These are phyloP conservation scores for Erythrophleum fordii DNA, from an alignment of 306 rosid genomes.

Conservation along the genomic window DNA sequence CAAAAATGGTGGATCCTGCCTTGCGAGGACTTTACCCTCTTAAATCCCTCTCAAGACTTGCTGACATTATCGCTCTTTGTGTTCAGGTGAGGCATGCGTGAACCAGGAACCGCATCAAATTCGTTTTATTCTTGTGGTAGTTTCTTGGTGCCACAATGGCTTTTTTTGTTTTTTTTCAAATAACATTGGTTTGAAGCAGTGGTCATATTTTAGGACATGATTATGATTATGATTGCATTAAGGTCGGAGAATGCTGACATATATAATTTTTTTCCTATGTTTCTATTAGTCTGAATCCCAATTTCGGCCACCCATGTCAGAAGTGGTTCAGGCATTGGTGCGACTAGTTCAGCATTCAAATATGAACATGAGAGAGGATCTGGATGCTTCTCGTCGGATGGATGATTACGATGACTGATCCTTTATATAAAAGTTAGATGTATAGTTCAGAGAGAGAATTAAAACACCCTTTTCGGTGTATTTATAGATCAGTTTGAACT, in stretches of 20 bases:
- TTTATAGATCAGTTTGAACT: background rate
- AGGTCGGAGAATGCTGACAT: background rate
- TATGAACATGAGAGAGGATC: constrained; percentile 62
- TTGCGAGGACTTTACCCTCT: constrained; percentile 88
- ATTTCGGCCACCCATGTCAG: constrained; percentile 78
- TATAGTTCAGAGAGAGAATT: background rate
- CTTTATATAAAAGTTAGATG: constrained; percentile 7
- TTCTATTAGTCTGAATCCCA: constrained; percentile 65
- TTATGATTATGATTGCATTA: background rate
- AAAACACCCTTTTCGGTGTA: background rate
- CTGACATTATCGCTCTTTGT: constrained; percentile 76
- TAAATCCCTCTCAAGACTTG: constrained; percentile 80
- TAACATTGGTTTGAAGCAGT: too few relatives aligned
- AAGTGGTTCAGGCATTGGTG: constrained; percentile 76
- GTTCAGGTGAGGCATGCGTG: constrained; percentile 63
- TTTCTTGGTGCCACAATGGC: background rate
- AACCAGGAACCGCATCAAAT: background rate
- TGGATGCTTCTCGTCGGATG: constrained; percentile 53
- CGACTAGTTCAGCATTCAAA: constrained; percentile 67
- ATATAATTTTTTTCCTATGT: background rate
- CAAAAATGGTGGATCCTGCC: constrained; percentile 77
- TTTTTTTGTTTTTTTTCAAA: background rate
- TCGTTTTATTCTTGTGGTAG: background rate
- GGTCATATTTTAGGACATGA: background rate
- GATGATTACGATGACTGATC: constrained; percentile 50